Evolutionary conservation across 1,139 yeast species (phyloP).

Genomic region (Saccharomyces pastorianus): DNA sequence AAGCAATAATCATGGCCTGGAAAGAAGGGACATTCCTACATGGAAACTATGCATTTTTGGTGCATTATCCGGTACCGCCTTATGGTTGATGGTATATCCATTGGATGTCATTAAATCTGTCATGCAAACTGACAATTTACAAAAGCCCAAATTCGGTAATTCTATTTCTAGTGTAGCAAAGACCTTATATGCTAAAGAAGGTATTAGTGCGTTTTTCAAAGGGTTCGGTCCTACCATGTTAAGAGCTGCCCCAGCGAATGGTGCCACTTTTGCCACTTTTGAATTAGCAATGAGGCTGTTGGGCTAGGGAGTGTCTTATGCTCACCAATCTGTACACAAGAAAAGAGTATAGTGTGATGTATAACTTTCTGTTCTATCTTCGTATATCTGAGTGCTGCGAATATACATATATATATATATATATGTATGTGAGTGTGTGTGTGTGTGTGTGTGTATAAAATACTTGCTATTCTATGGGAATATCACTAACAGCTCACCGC

Average conservation of each 20-base stretch:
- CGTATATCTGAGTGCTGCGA: neutral
- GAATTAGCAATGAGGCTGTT: slow-evolving; percentile 72
- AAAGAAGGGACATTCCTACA: slow-evolving; percentile 50
- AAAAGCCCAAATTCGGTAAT: slow-evolving; percentile 33
- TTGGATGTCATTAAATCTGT: slow-evolving; percentile 80
- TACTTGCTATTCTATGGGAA: no score
- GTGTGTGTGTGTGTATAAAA: neutral
- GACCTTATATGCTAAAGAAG: slow-evolving; percentile 34
- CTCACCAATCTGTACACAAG: neutral
- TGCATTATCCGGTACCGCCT: slow-evolving; percentile 75
- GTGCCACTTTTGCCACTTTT: slow-evolving; percentile 88
- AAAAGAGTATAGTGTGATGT: neutral
- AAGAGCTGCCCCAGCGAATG: slow-evolving; percentile 67
- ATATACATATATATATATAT: neutral
- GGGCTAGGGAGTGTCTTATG: slow-evolving; percentile 12
- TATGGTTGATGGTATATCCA: slow-evolving; percentile 80
- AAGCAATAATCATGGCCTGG: slow-evolving; percentile 36
- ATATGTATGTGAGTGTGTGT: neutral
- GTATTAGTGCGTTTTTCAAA: slow-evolving; percentile 26
- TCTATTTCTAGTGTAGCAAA: slow-evolving; percentile 43
- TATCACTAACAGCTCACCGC: neutral
- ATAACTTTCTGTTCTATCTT: neutral
- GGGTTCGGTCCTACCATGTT: slow-evolving; percentile 31
- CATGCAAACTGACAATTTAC: slow-evolving; percentile 73
- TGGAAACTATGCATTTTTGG: slow-evolving; percentile 78